These are phyloP conservation scores for Cercophora newfieldiana DNA, from an alignment of 495 filamentous ascomycete species.

Conservation along the genomic window DNA sequence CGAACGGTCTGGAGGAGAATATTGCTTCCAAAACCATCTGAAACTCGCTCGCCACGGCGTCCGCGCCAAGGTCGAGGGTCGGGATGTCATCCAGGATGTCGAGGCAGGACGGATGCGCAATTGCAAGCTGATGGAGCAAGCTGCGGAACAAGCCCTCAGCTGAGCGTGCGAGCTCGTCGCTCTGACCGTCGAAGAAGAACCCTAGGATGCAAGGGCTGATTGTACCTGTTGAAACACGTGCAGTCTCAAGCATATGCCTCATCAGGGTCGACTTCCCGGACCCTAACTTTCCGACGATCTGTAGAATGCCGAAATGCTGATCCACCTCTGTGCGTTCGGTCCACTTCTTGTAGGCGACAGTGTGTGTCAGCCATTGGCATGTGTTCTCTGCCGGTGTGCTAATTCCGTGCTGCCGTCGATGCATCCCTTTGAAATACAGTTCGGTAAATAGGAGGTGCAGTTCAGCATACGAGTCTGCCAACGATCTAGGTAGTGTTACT, in stretches of 20 bases:
- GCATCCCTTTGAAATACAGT: not conserved
- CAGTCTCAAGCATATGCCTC: not conserved
- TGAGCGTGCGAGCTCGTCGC: conserved; percentile 35
- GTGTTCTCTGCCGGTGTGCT: not conserved
- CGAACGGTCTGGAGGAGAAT: not conserved
- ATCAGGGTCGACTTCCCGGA: conserved; percentile 29
- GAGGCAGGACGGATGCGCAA: conserved; percentile 8
- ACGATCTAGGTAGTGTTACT: not conserved
- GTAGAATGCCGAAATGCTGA: not conserved
- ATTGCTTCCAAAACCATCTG: not conserved
- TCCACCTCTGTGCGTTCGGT: not conserved
- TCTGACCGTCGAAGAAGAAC: conserved; percentile 46
- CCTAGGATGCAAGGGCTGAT: conserved; percentile 21
- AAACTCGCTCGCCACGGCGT: not conserved
- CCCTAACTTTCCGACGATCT: conserved; percentile 21
- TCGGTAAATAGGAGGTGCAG: not conserved
- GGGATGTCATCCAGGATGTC: not conserved
- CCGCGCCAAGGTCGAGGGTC: not conserved
- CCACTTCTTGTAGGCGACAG: not conserved
- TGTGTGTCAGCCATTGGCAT: not conserved
- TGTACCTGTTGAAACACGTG: not conserved
- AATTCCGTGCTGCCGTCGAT: not conserved
- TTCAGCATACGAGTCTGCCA: not conserved
- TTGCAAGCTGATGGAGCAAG: conserved; percentile 37
- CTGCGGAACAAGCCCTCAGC: conserved; percentile 34